These are phyloP conservation scores for Mimosa bimucronata DNA, from an alignment of 306 rosid species.

Conservation along the genomic window DNA sequence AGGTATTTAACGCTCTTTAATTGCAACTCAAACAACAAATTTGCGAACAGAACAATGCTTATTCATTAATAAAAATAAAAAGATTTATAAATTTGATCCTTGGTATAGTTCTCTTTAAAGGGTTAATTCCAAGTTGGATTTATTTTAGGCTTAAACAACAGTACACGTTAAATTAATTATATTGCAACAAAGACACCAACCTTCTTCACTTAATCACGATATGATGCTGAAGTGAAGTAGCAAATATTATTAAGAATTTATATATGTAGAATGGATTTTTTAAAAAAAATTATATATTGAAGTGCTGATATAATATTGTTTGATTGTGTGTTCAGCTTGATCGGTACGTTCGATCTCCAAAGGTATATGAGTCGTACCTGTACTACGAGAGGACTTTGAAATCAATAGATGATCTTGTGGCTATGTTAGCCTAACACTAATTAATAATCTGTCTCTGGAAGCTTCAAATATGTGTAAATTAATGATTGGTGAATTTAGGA, in stretches of 20 bases:
- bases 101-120: no score
- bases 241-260: no score
- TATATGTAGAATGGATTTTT: no score
- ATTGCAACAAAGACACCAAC: background rate
- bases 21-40: no score
- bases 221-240: no score
- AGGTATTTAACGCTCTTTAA: no score
- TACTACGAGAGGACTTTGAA: slow-evolving; percentile 92
- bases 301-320: background rate
- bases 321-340: slow-evolving; percentile 38
- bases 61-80: no score
- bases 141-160: no score
- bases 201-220: no score
- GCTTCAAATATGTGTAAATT: background rate
- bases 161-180: no score
- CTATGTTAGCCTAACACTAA: slow-evolving; percentile 56
- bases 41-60: background rate
- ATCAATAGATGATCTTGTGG: slow-evolving; percentile 82
- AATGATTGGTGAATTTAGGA: background rate
- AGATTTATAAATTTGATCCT: no score
- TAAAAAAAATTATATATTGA: background rate
- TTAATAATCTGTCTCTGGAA: no score
- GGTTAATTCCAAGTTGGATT: background rate
- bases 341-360: slow-evolving; percentile 75
- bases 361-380: slow-evolving; percentile 86